Percentiles rank a stretch among this genome's conserved stretches.
phyloP scores from a whole-genome alignment of 768 basidiomycete species.

The Suillus hirtellus region DNA sequence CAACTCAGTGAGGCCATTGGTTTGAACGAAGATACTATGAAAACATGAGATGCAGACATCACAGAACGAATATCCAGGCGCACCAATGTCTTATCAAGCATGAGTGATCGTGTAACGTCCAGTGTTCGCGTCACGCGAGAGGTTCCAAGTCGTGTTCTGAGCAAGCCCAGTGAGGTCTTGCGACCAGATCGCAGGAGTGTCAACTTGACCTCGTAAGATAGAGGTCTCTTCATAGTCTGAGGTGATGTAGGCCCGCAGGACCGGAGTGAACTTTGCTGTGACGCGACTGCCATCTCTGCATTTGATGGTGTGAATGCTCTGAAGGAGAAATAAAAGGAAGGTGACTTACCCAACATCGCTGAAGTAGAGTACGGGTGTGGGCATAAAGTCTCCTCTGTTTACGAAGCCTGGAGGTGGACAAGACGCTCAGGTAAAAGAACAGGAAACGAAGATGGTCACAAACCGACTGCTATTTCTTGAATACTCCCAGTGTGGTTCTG shows the following conservation, averaged over 20 bases:
- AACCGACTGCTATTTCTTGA: neutral
- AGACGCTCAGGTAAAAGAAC: neutral
- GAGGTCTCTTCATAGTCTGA: conserved; percentile 7
- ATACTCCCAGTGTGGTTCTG: neutral
- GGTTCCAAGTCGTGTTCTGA: neutral
- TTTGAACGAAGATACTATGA: neutral
- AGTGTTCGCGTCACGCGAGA: neutral
- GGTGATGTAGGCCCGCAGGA: neutral
- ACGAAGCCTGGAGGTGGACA: neutral
- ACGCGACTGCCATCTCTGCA: neutral
- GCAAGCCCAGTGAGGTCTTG: neutral
- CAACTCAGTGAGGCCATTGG: neutral
- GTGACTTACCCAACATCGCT: neutral
- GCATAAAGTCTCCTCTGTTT: neutral
- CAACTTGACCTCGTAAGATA: neutral
- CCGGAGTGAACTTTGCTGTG: neutral
- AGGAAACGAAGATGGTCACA: neutral
- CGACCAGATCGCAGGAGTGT: conserved; percentile 1
- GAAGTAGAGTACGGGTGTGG: neutral
- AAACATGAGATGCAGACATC: neutral
- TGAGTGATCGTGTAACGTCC: neutral
- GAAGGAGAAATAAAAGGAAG: neutral
- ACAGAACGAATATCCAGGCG: neutral
- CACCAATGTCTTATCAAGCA: neutral
- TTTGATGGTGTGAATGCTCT: neutral